phyloP scores from a whole-genome alignment of 805 yeast genomes.

The Lachancea dasiensis region DNA sequence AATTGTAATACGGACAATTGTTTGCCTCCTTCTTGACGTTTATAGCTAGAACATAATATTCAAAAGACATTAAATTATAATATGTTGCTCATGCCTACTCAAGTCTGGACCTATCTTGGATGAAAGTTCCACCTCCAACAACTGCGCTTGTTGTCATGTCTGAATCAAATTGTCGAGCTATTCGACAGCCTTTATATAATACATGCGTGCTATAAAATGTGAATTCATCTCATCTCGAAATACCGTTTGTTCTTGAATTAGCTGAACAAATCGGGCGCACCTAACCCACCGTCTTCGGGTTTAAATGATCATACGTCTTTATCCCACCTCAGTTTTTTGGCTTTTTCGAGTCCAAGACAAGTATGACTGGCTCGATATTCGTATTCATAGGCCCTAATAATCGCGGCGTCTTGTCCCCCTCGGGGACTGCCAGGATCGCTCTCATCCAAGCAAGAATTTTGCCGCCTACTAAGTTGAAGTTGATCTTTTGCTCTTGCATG shows the following conservation, averaged over 20 bases:
- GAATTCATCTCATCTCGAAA: too few species aligned
- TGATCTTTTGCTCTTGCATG: conserved; percentile 23
- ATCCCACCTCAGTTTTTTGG: conserved; percentile 8
- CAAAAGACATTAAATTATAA: not conserved
- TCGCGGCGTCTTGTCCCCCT: conserved; percentile 22
- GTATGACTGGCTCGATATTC: conserved; percentile 2
- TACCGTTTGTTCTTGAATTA: too few species aligned
- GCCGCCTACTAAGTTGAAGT: too few species aligned
- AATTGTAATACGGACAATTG: conserved; percentile 46
- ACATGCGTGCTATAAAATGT: too few species aligned
- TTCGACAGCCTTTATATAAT: too few species aligned
- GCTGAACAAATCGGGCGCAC: too few species aligned
- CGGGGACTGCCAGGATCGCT: conserved; percentile 2
- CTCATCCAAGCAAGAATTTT: conserved; percentile 9
- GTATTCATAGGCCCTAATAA: conserved; percentile 27
- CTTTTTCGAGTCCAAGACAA: not conserved
- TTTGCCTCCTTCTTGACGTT: conserved; percentile 17
- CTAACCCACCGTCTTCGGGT: too few species aligned
- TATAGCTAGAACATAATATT: not conserved
- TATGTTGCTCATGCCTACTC: too few species aligned
- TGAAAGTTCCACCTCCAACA: too few species aligned
- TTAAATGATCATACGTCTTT: not conserved
- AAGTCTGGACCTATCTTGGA: too few species aligned
- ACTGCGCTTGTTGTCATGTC: too few species aligned
- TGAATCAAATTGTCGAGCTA: too few species aligned